Base-by-base conservation (phyloP, 768 basidiomycete species). In the Termitomyces sp. region DNA sequence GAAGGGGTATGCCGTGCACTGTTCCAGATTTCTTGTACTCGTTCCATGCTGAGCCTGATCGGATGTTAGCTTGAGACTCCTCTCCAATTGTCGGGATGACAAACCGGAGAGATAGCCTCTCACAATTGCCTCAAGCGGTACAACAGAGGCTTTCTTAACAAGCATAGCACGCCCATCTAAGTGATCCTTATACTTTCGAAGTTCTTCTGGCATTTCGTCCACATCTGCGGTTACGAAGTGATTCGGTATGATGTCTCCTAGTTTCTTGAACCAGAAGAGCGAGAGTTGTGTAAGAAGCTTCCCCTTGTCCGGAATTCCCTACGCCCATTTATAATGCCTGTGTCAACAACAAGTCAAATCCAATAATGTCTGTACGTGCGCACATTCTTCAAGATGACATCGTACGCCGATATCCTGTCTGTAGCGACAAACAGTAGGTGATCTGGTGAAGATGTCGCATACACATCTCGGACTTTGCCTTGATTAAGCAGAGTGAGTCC, bases 401-500 rank as follows among this genome's bases (percentile, higher is more conserved):
- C 96, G 77, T 92, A 98, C 0, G 95, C 95, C 20, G 92, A 96
- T 68, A 98, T 96, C 61, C 97, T 82, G 74, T 99, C 97, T 10
- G 91, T 88, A 11, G 96, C 95, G 57, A 98, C 88, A 68, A 98
- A 98, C 43, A 99, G 81, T 20, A 99, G 81, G 62, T 84, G 80
- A 53, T 85, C 79, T 22, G 81, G 78, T 6, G 84, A 85, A 5
- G 87, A 85, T 13, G 84, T 87, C 33, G 81, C 66, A 73, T 99
- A 98, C 67, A 99, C 87, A 71, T 98, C 96, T 56, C 97, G 85
- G 22, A 99, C 97, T 81, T 99, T 99, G 57, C 97, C 97, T 69
- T 80, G 85, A 1, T 93, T 94, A 33, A 98, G 58, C 2, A 98
- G 75, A 26, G 74, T 80, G 52, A 97, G 78, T 26, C 69, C 76